phyloP scores from a whole-genome alignment of 2,329 filamentous ascomycete genomes.

The Sclerotinia subarctica region DNA sequence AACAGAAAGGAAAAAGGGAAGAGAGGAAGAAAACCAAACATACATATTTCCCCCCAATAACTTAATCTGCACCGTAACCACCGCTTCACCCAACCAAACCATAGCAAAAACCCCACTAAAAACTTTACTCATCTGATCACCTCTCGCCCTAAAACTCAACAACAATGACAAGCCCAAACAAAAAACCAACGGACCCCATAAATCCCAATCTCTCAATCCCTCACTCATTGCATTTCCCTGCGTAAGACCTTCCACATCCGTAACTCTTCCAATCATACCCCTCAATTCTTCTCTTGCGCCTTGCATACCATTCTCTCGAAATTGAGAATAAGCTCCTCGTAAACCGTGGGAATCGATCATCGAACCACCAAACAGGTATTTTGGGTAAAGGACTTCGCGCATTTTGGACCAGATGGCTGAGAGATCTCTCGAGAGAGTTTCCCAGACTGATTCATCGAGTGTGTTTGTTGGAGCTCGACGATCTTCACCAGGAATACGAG shows the following conservation, averaged over 20 bases:
- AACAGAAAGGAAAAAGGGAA: not conserved
- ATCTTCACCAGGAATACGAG: constrained; percentile 88
- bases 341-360: constrained; percentile 59
- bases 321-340: constrained; percentile 59
- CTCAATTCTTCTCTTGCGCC: constrained; percentile 62
- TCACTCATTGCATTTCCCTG: constrained; percentile 70
- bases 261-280: constrained; percentile 57
- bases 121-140: constrained; percentile 79
- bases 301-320: constrained; percentile 56
- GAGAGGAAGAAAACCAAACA: constrained; percentile 42
- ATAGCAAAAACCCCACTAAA: constrained; percentile 97
- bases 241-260: constrained; percentile 61
- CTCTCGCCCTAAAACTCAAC: constrained; percentile 75
- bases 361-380: constrained; percentile 76
- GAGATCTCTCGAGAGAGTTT: constrained; percentile 88
- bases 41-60: constrained; percentile 95
- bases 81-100: constrained; percentile 94
- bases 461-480: constrained; percentile 85
- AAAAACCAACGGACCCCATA: constrained; percentile 96
- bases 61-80: constrained; percentile 98
- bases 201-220: constrained; percentile 91
- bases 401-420: constrained; percentile 97
- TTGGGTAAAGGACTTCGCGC: constrained; percentile 93
- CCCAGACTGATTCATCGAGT: constrained; percentile 96
- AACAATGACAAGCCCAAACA: constrained; percentile 85